Evolutionary conservation across 2,329 filamentous ascomycete species (phyloP).

Genomic region (Fusarium napiforme): DNA sequence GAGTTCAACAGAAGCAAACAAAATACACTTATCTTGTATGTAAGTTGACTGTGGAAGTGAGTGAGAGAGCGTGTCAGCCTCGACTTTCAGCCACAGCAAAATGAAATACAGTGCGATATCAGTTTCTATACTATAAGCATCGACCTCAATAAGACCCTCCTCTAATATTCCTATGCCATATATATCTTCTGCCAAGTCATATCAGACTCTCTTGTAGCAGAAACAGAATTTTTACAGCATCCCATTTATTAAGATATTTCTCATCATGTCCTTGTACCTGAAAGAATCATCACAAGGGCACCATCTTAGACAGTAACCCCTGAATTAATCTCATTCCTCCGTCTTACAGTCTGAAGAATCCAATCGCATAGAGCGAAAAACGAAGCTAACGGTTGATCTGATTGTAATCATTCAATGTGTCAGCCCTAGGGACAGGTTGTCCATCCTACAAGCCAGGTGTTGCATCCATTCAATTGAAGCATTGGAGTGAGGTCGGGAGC

Average conservation of each 20-base stretch:
- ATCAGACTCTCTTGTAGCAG: no score
- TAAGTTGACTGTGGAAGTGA: conserved; percentile 9
- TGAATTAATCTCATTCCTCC: background rate
- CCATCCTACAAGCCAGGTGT: conserved; percentile 1
- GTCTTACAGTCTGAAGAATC: background rate
- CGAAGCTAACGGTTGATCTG: background rate
- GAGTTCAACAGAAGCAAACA: background rate
- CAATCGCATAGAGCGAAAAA: background rate
- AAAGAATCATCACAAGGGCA: background rate
- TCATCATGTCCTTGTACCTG: background rate
- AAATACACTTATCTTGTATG: conserved; percentile 4
- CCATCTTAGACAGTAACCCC: background rate
- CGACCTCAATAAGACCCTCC: background rate
- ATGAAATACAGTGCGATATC: background rate
- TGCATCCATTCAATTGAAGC: background rate
- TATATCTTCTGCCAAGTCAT: background rate
- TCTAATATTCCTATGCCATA: background rate
- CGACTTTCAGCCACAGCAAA: conserved; percentile 15
- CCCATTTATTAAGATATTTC: background rate
- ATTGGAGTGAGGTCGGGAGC: background rate
- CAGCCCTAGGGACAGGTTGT: conserved; percentile 2
- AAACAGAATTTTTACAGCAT: background rate
- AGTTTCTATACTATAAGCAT: background rate
- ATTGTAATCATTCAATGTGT: background rate
- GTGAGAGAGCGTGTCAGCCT: conserved; percentile 2